Base-by-base conservation (phyloP, 768 basidiomycete genomes). In the Lactarius quietus region DNA sequence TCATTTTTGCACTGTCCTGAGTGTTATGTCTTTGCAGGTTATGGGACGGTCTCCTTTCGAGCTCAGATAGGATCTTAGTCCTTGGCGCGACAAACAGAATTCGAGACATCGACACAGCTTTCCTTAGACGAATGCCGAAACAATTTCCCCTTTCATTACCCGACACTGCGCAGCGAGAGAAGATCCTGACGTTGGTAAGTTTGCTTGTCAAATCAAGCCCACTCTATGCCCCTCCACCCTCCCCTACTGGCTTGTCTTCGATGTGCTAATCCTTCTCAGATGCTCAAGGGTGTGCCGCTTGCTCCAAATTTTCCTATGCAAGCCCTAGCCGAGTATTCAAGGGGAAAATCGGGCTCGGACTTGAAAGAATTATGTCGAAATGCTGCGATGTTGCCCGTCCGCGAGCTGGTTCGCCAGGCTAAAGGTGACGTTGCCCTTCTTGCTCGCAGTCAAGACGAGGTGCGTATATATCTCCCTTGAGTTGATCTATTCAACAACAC, bases 81-180 rank as follows among this genome's bases (percentile, higher is more conserved):
- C 85, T 99, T 2, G 96, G 96, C 18, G 95, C 96, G 0, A 98
- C 96, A 9, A 98, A 99, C 75, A 81, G 96, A 64, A 95, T 95
- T 23, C 89, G 89, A 72, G 97, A 98, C 69, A 93, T 94, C 61
- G 92, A 94, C 72, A 77, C 86, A 2, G 91, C 92, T 31, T 90
- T 95, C 69, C 78, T 94, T 28, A 84, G 92, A n/a, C 88, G 95
- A n/a, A 95, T 99, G 94, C 97, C 97, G 1, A 98, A 96, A 75
- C 92, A 95, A 14, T 98, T 98, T 74, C 83, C 90, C 1, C 84
- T 99, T 63, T 81, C 84, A 6, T 80, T 98, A 18, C 97, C 97
- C 3, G 86, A 90, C 63, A 73, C 76, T 7, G 82, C 86, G 3
- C 95, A 98, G 69, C 83, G 97, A 36, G 77, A 85, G 59, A 93